phyloP scores from a whole-genome alignment of 345 rosid species.

The Aurinia saxatilis region DNA sequence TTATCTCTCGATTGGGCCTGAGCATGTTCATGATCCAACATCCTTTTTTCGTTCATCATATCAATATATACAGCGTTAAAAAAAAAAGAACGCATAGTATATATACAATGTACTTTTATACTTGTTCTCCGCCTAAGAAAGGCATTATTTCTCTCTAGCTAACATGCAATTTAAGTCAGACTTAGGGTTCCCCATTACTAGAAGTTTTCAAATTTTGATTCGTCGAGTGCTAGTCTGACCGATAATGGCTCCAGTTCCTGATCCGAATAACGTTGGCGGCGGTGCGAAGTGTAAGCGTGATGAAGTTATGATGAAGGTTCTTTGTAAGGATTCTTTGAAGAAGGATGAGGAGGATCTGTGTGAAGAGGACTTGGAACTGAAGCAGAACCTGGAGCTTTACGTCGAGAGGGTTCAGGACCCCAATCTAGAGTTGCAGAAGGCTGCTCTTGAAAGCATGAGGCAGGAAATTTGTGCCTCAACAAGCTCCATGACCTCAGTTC shows the following conservation, averaged over 20 bases:
- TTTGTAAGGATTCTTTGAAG: conserved; percentile 79
- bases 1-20: too few species aligned
- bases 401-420: conserved; percentile 93
- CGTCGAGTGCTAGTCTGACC: too few species aligned
- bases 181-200: conserved; percentile 20
- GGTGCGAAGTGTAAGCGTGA: conserved; percentile 44
- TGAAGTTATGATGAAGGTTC: conserved; percentile 50
- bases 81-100: too few species aligned
- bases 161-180: neutral
- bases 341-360: conserved; percentile 94
- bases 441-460: conserved; percentile 95
- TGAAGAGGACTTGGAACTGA: conserved; percentile 86
- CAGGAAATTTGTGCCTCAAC: conserved; percentile 88
- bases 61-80: too few species aligned
- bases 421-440: conserved; percentile 79
- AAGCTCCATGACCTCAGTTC: conserved; percentile 98
- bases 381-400: conserved; percentile 89
- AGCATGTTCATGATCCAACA: too few species aligned
- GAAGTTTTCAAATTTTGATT: neutral
- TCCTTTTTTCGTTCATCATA: too few species aligned
- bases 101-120: too few species aligned
- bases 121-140: too few species aligned
- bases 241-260: conserved; percentile 45
- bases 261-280: conserved; percentile 45
- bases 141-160: neutral